phyloP scores from a whole-genome alignment of 2,329 filamentous ascomycete genomes.

The Aspergillus thermomutatus region DNA sequence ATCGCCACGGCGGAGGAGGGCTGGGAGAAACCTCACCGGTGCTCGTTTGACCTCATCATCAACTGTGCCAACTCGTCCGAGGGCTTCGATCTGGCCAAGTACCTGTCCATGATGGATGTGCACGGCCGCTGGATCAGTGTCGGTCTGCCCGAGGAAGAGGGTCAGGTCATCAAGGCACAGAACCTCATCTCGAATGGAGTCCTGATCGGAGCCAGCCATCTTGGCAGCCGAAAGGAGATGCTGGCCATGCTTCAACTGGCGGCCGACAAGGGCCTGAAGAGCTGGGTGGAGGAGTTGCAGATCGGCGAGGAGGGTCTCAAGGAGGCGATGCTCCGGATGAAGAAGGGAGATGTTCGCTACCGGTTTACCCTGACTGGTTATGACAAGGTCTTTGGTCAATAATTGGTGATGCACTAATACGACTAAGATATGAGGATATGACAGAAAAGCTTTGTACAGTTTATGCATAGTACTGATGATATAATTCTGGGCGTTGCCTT shows the following conservation, averaged over 20 bases:
- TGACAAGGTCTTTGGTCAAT: slow-evolving; percentile 33
- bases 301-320: slow-evolving; percentile 69
- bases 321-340: slow-evolving; percentile 66
- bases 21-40: slow-evolving; percentile 55
- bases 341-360: slow-evolving; percentile 69
- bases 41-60: slow-evolving; percentile 63
- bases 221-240: slow-evolving; percentile 68
- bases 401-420: background rate
- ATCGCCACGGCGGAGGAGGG: slow-evolving; percentile 56
- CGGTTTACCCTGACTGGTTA: slow-evolving; percentile 63
- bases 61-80: slow-evolving; percentile 76
- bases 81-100: slow-evolving; percentile 58
- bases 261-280: slow-evolving; percentile 64
- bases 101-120: slow-evolving; percentile 76
- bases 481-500: background rate
- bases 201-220: slow-evolving; percentile 67
- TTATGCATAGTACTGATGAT: background rate
- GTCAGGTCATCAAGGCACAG: slow-evolving; percentile 69
- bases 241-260: slow-evolving; percentile 69
- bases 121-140: slow-evolving; percentile 78
- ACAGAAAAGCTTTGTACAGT: background rate
- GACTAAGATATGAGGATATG: background rate
- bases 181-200: slow-evolving; percentile 71
- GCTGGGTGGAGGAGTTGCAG: slow-evolving; percentile 68
- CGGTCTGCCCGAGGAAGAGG: slow-evolving; percentile 73